Evolutionary conservation across 768 basidiomycete genomes (phyloP), one percentile per base, ranked within the genome.

Genomic region (Podaxis sp.): DNA sequence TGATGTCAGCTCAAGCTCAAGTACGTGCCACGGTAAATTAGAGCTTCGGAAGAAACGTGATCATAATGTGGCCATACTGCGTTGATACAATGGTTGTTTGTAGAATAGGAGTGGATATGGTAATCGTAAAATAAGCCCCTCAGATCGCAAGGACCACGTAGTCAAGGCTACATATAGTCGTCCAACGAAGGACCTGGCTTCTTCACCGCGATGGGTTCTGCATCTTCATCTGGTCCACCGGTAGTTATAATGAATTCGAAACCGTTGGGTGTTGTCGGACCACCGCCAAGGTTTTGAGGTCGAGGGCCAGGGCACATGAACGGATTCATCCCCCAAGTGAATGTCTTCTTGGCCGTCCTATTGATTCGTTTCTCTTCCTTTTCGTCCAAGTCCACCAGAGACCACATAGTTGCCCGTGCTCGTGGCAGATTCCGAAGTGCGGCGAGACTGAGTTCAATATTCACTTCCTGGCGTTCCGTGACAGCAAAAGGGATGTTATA

Each of bases 401-500:
- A 15, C 61, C 61, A 62, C 22, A 62, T 38, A 6, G 61, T 50
- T 37, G 43, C 19, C 5, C 61, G n/a, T 17, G 47, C 33, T 38
- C 22, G 46, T 37, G 61, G 61, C 15, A 62, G 37, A 27, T 36
- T 15, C 15, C 37, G 54, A 17, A 62, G 38, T 1, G 61, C 55
- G 43, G 54, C 25, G 19, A 62, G 43, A 25, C 29, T 50, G 8
- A 62, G 43, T 52, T 60, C 49, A 9, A 66, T 64, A 40, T 59
- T 63, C 53, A 67, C 38, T 40, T 67, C 66, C 37, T 56, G 53
- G 55, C 65, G 66, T 54, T 73, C 69, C 0, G 71, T 72, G 8
- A 68, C 33, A 2, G 67, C 71, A 46, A 72, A 70, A 41, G 71
- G 71, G 54, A 73, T 73, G 38, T 66, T 63, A 47, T 70, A 68